Evolutionary conservation across 495 filamentous ascomycete genomes (phyloP), one percentile per base, ranked within the genome.

Genomic region (Talaromyces ruber): DNA sequence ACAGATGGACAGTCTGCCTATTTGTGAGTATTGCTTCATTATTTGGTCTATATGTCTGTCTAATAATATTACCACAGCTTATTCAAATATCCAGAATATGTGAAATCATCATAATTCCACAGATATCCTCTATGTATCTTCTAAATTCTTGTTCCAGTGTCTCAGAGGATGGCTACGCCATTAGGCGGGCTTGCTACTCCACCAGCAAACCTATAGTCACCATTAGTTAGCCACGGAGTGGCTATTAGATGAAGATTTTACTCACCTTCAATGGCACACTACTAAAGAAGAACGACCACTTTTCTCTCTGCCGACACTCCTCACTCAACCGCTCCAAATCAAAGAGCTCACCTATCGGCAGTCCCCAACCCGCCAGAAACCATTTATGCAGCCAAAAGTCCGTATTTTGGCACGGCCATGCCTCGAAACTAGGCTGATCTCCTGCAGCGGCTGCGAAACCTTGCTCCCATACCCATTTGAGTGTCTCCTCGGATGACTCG

Each of bases 291-390:
- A 85, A 85, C 7, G 64, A 74, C 71, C 72, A 83, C 47, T 79
- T 71, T 11, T 65, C 65, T 60, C 67, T 63, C 63, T 75, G 64
- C 52, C 70, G 64, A 73, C 82, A 85, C 63, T 74, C 71, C 65
- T 66, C 60, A 22, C 67, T 67, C 64, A 85, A 66, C 37, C 66
- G 67, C 71, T 85, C 81, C 43, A 85, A 64, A 70, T 86, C 80
- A 70, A 84, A 85, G 64, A 84, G 66, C 71, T 86, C 84, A 1
- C 83, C 83, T 65, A 86, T 82, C 4, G 83, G 83, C 62, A 78
- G 62, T 3, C 84, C 83, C 82, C 81, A 87, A 7, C 79, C 79
- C 4, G 72, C 77, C 26, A 86, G 65, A 29, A 82, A 64, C 76
- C 76, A 82, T 64, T 85, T 74, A 68, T 85, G 82, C 58, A 86